Conservation (phyloP, 257 asterid species). For the Coffea eugenioides region DNA sequence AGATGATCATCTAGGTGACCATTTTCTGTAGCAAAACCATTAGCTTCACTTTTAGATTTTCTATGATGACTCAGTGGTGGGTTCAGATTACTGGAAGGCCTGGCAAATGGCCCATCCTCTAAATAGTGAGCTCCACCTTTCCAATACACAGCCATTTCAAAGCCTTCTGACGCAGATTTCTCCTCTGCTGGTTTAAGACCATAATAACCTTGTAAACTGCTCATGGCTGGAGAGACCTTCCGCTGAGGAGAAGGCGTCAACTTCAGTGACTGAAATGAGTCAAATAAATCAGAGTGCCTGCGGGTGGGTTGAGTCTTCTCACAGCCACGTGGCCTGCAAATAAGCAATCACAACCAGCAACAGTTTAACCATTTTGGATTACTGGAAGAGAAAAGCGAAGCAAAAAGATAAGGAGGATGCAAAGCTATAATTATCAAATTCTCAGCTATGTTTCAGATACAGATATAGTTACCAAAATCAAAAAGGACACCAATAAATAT, state of each 20-base stretch:
- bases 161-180: constrained; percentile 44
- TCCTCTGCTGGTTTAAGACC: constrained; percentile 44
- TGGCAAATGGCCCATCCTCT: constrained; percentile 44
- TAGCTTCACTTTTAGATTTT: constrained; percentile 65
- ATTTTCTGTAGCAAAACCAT: constrained; percentile 45
- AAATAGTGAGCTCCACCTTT: constrained; percentile 48
- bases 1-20: constrained; percentile 33
- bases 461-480: not conserved
- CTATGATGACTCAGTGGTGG: constrained; percentile 56
- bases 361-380: not conserved
- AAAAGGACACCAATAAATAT: not conserved
- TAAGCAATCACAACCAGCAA: constrained; percentile 18
- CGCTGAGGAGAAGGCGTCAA: constrained; percentile 51
- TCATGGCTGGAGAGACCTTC: constrained; percentile 62
- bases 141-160: constrained; percentile 57
- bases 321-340: constrained; percentile 61
- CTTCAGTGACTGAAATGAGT: constrained; percentile 72
- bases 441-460: not conserved
- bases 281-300: constrained; percentile 68
- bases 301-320: constrained; percentile 42
- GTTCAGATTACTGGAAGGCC: constrained; percentile 33
- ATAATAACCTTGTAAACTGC: constrained; percentile 54
- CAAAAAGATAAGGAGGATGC: not conserved
- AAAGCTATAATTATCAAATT: not conserved
- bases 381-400: not conserved